Evolutionary conservation across 1,139 yeast species (phyloP).

Genomic region (Lodderomyces parapsilosis): DNA sequence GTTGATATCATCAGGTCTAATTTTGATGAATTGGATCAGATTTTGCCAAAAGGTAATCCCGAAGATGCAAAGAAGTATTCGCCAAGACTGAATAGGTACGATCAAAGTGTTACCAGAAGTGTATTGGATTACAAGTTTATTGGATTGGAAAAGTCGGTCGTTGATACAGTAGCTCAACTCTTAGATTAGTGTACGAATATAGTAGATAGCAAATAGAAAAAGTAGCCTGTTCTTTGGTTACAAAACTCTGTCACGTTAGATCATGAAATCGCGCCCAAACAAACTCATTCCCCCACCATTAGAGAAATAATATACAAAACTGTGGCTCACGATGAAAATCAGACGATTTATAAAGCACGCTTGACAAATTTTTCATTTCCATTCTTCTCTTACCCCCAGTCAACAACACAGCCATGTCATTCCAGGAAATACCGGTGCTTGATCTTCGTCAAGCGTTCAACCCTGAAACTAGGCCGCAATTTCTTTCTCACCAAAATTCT

Average conservation of each 20-base stretch:
- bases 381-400: too few relatives aligned
- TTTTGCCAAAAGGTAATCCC: slow-evolving; percentile 25
- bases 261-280: too few relatives aligned
- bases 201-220: too few relatives aligned
- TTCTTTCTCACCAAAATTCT: too few relatives aligned
- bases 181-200: slow-evolving; percentile 19
- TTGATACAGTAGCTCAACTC: slow-evolving; percentile 41
- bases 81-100: slow-evolving; percentile 13
- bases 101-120: slow-evolving; percentile 26
- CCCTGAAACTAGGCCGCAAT: slow-evolving; percentile 32
- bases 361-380: too few relatives aligned
- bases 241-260: too few relatives aligned
- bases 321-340: too few relatives aligned
- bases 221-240: too few relatives aligned
- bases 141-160: slow-evolving; percentile 30
- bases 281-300: too few relatives aligned
- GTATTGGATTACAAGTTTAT: slow-evolving; percentile 36
- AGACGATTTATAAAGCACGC: too few relatives aligned
- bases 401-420: slow-evolving; percentile 20
- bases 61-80: slow-evolving; percentile 7
- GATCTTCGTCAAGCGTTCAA: slow-evolving; percentile 34
- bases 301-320: too few relatives aligned
- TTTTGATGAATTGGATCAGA: slow-evolving; percentile 21
- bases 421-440: slow-evolving; percentile 32
- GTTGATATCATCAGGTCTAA: slow-evolving; percentile 20